Evolutionary conservation across 805 yeast species (phyloP).

Genomic region (Saccharomyces cerevisiae): DNA sequence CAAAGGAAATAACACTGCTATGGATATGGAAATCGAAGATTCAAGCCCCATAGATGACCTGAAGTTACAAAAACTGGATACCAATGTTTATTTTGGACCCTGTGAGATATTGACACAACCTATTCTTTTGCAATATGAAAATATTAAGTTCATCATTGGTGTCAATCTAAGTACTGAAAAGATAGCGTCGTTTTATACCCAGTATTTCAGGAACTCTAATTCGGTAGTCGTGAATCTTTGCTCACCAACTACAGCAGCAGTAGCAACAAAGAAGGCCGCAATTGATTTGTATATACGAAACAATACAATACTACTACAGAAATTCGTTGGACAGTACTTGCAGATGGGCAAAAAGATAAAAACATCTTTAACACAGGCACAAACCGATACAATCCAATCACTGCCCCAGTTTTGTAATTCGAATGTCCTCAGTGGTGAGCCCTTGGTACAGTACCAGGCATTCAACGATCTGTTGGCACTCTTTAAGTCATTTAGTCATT

Average conservation of each 20-base stretch:
- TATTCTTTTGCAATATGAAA: conserved; percentile 30
- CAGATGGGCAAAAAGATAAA: neutral
- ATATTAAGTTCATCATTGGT: conserved; percentile 32
- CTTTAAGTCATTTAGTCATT: conserved; percentile 9
- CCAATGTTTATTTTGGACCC: conserved; percentile 40
- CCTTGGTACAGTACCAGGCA: conserved; percentile 9
- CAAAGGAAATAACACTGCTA: neutral
- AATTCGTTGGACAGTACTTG: conserved; percentile 2
- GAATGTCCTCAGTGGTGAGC: conserved; percentile 5
- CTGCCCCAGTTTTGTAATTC: neutral
- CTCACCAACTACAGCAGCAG: conserved; percentile 14
- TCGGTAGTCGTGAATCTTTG: conserved; percentile 27
- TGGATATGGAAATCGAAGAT: neutral
- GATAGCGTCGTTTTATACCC: conserved; percentile 18
- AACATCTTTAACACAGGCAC: neutral
- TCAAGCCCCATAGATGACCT: neutral
- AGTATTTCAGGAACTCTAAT: conserved; percentile 19
- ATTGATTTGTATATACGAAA: conserved; percentile 19
- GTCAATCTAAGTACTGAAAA: conserved; percentile 26
- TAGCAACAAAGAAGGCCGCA: neutral
- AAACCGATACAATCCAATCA: conserved; percentile 3
- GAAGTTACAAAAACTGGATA: conserved; percentile 34
- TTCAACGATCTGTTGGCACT: conserved; percentile 18
- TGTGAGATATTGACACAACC: conserved; percentile 34
- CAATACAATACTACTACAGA: conserved; percentile 14